Conservation (phyloP, 805 yeast species). For the Hermanozyma aechmeae region DNA sequence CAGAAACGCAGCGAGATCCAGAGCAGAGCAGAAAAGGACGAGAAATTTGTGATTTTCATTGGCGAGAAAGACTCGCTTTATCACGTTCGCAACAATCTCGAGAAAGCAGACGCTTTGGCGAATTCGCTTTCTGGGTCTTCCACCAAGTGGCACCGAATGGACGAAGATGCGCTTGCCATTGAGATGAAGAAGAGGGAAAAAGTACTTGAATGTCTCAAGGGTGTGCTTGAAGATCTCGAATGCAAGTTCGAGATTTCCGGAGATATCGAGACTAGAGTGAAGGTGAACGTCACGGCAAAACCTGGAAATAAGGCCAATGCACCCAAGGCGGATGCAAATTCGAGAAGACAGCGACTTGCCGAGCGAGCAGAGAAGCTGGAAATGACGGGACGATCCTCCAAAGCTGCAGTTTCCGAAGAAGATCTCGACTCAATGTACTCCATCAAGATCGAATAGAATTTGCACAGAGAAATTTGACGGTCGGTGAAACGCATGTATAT, state of each 20-base stretch:
- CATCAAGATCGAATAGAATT: conserved; percentile 29
- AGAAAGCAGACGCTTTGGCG: conserved; percentile 7
- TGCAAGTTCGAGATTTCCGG: conserved; percentile 22
- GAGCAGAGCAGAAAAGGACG: conserved; percentile 36
- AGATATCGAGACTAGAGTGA: conserved; percentile 14
- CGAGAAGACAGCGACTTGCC: conserved; percentile 8
- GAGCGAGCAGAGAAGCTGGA: conserved; percentile 10
- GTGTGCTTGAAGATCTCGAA: conserved; percentile 19
- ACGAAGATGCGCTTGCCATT: conserved; percentile 8
- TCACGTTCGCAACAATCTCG: conserved; percentile 7
- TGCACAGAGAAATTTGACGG: conserved; percentile 1
- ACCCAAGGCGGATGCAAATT: conserved; percentile 3
- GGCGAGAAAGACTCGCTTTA: conserved; percentile 12
- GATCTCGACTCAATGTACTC: conserved; percentile 32
- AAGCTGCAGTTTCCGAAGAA: conserved; percentile 13
- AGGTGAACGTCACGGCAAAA: conserved; percentile 8
- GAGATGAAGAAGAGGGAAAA: conserved; percentile 19
- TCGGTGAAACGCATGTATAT: too few species aligned
- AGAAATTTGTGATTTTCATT: conserved; percentile 19
- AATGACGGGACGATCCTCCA: too few species aligned
- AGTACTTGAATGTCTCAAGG: conserved; percentile 16
- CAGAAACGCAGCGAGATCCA: conserved; percentile 46
- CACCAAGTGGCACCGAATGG: conserved; percentile 6
- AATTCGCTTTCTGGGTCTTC: conserved; percentile 2
- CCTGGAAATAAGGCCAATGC: neutral